A percentile compares a stretch with the other conserved stretches of the same genome.
Conservation (phyloP, 495 filamentous ascomycete species). For the Penicillium parvum region DNA sequence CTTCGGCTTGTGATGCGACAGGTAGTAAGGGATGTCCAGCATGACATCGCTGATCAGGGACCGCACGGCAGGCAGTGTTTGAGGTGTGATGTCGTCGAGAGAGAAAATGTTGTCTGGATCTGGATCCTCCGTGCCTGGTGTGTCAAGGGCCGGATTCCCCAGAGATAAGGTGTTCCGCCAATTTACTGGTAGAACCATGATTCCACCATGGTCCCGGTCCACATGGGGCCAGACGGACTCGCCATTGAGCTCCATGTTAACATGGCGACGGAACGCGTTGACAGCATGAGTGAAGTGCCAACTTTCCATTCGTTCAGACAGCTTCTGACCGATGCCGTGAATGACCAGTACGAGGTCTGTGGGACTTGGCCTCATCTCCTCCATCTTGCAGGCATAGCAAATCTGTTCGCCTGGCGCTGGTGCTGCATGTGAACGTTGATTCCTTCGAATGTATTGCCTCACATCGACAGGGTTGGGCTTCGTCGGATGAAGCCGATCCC, state of each 20-base stretch:
- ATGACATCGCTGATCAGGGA: conserved; percentile 93
- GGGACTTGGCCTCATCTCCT: conserved; percentile 65
- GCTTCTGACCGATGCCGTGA: conserved; percentile 94
- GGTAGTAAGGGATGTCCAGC: conserved; percentile 95
- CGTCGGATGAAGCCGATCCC: conserved; percentile 69
- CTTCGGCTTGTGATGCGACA: conserved; percentile 90
- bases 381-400: conserved; percentile 49
- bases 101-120: conserved; percentile 63
- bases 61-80: conserved; percentile 83
- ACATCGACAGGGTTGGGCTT: conserved; percentile 46
- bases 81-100: conserved; percentile 85
- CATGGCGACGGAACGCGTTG: conserved; percentile 78
- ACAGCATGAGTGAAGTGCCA: conserved; percentile 96
- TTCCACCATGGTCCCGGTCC: conserved; percentile 62
- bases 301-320: conserved; percentile 93
- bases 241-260: conserved; percentile 79
- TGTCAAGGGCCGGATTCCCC: conserved; percentile 62
- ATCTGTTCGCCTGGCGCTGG: conserved; percentile 29
- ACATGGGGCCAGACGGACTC: conserved; percentile 69
- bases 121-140: conserved; percentile 41
- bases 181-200: conserved; percentile 78
- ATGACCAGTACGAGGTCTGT: conserved; percentile 87
- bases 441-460: conserved; percentile 46
- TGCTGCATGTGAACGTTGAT: conserved; percentile 26
- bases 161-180: conserved; percentile 86